Evolutionary conservation across 2,329 filamentous ascomycete genomes (phyloP), one percentile per base, ranked within the genome.

Genomic region (Beauveria rudraprayagi): DNA sequence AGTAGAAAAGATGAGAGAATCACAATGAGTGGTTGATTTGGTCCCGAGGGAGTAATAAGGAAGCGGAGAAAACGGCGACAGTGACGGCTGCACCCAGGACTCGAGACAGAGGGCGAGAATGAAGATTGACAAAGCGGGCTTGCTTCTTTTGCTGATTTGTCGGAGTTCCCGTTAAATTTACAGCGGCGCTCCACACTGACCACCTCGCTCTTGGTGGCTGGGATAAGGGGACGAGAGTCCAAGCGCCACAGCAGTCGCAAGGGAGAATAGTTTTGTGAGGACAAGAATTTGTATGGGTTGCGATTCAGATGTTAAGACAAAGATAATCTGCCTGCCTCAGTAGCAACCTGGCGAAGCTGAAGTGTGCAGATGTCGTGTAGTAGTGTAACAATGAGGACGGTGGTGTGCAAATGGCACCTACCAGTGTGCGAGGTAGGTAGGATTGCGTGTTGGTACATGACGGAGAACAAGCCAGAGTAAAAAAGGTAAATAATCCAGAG

Each of bases 181-280:
- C 30, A 68, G 68, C 4, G 63, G 37, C 50, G 50, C 50, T 37
- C 34, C 34, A 37, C 34, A 37, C 34, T 37, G 34, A 37, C 34
- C 34, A 37, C 34, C 34, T 37, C 34, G 34, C 17, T 19, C 26
- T 48, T 34, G 41, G 10, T n/a, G 41, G 41, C n/a, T 37, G n/a
- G 41, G 17, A 19, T 37, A 52, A 46, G 48, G 56, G 56, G 56
- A 40, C n/a, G 26, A 37, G 56, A 40, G 56, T 60, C 56, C 56
- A 60, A 60, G 56, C 56, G 48, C 46, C 56, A 46, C 56, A 26
- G 47, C 30, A 41, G 56, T 9, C 47, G 24, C 24, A 19, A 16
- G 10, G 41, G 44, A 41, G 30, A 22, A 6, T 19, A 22, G 11
- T 26, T 24, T 47, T 47, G 19, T 6, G 19, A 26, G 19, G 9